phyloP scores from a whole-genome alignment of 2,329 filamentous ascomycete species.

The Penicillium griseofulvum region DNA sequence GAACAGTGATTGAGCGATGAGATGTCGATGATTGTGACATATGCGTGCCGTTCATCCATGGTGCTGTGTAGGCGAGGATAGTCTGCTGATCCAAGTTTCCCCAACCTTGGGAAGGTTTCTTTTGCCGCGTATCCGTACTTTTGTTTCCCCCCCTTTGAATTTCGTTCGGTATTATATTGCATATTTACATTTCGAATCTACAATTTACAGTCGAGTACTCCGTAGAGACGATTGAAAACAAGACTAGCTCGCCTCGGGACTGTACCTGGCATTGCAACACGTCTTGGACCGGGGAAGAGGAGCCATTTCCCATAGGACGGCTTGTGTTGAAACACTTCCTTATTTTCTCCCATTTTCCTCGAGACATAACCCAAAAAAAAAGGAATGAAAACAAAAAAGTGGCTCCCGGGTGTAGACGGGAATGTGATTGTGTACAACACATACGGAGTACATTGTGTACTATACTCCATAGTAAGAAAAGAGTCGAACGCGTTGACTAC shows the following conservation, averaged over 20 bases:
- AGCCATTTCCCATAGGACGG: constrained; percentile 7
- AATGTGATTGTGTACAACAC: constrained; percentile 11
- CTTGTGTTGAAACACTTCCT: constrained; percentile 2
- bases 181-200: background rate
- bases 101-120: background rate
- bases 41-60: background rate
- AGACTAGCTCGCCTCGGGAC: constrained; percentile 15
- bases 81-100: constrained; percentile 2
- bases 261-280: constrained; percentile 20
- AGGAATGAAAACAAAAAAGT: background rate
- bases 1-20: constrained; percentile 1
- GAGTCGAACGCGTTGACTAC: constrained; percentile 8
- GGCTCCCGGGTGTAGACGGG: constrained; percentile 12
- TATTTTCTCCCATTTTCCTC: background rate
- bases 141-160: background rate
- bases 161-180: background rate
- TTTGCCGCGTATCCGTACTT: background rate
- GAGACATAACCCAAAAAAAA: background rate
- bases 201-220: background rate
- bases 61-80: background rate
- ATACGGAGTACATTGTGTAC: background rate
- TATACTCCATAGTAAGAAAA: background rate
- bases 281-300: background rate
- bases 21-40: constrained; percentile 8
- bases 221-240: constrained; percentile 18